A percentile compares a stretch with the other conserved stretches of the same genome.
Conservation (phyloP, 345 rosid species). For the Jatropha curcas region DNA sequence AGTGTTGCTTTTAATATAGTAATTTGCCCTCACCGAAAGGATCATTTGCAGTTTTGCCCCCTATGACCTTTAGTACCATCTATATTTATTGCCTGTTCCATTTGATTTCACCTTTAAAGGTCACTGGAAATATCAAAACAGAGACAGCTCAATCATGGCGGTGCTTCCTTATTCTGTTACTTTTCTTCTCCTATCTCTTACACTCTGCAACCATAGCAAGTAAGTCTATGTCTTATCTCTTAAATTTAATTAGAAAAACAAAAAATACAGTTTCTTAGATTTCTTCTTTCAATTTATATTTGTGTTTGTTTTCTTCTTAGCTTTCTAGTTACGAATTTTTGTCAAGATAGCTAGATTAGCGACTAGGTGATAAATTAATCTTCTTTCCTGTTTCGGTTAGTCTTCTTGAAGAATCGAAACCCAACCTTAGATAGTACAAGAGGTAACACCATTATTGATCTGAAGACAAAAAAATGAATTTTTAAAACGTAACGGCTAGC, state of each 20-base stretch:
- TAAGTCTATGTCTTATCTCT: conserved; percentile 36
- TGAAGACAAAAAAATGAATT: neutral
- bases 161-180: conserved; percentile 26
- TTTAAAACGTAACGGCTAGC: conserved; percentile 5
- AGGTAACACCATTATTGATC: too few species aligned
- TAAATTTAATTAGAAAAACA: neutral
- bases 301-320: neutral
- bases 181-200: conserved; percentile 39
- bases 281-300: neutral
- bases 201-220: conserved; percentile 34
- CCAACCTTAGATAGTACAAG: neutral
- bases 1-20: neutral
- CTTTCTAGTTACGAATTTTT: neutral
- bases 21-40: conserved; percentile 1
- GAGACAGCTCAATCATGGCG: conserved; percentile 40
- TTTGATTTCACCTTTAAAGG: neutral
- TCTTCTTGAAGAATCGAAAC: neutral
- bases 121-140: conserved; percentile 1
- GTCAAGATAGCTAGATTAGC: neutral
- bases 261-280: too few species aligned
- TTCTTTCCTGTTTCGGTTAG: too few species aligned
- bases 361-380: neutral
- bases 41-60: conserved; percentile 18
- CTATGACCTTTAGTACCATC: neutral
- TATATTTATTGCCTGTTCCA: neutral